Conservation (phyloP, 768 basidiomycete species). For the Pholiota conissans region DNA sequence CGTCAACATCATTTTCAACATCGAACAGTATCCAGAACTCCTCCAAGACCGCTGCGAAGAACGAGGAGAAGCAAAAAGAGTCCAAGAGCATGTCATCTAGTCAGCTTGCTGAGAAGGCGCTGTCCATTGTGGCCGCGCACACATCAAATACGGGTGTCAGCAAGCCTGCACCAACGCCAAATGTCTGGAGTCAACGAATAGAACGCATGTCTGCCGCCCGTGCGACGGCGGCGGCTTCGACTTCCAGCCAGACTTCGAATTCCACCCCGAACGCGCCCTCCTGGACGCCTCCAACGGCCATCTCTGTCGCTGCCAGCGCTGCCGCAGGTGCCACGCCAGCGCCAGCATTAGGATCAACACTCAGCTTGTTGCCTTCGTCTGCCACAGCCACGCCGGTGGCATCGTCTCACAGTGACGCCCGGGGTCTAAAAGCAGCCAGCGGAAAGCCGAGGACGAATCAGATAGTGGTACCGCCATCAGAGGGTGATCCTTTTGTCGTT, state of each 20-base stretch:
- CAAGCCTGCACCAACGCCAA: slow-evolving; percentile 12
- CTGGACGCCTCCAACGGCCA: slow-evolving; percentile 7
- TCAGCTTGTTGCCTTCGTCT: too few species aligned
- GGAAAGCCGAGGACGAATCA: not conserved
- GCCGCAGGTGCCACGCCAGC: not conserved
- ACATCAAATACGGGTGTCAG: not conserved
- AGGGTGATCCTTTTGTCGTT: slow-evolving; percentile 48
- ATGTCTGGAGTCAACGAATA: slow-evolving; percentile 26
- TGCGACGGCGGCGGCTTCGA: slow-evolving; percentile 8
- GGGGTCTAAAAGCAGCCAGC: not conserved
- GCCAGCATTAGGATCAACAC: too few species aligned
- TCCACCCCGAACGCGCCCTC: not conserved
- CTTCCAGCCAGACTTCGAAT: not conserved
- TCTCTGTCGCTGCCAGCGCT: not conserved
- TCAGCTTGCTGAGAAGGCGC: slow-evolving; percentile 13
- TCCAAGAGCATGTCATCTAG: not conserved
- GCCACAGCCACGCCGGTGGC: not conserved
- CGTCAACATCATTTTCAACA: not conserved
- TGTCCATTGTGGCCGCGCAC: slow-evolving; percentile 13
- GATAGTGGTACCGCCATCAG: not conserved
- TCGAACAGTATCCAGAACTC: slow-evolving; percentile 1
- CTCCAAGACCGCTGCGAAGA: not conserved
- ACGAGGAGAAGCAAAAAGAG: not conserved
- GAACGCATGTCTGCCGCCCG: slow-evolving; percentile 25
- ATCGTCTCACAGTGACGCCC: not conserved